Conservation (phyloP, 176 grass and related monocot species). For the Lolium perenne region DNA sequence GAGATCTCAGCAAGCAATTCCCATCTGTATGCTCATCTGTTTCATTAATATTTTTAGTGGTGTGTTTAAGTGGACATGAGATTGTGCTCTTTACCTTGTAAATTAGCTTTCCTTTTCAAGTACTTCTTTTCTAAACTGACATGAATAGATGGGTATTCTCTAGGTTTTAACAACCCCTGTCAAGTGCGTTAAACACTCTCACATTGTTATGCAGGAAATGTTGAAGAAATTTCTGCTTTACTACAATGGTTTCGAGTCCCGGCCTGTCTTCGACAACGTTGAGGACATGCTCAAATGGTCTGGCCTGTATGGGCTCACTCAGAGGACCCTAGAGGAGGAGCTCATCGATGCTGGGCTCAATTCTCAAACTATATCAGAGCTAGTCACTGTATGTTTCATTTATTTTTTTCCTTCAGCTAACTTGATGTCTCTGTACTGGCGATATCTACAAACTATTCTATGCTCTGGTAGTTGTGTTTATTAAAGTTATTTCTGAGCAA, state of each 20-base stretch:
- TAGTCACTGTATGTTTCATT: constrained; percentile 66
- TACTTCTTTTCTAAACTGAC: not conserved
- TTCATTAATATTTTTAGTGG: not conserved
- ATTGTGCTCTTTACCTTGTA: not conserved
- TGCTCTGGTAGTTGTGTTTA: not conserved
- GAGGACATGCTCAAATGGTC: constrained; percentile 97
- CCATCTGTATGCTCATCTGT: not conserved
- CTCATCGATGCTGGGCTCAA: constrained; percentile 64
- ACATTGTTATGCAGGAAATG: constrained; percentile 52
- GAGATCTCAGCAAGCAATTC: not conserved
- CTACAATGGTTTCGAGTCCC: constrained; percentile 65
- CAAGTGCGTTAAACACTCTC: not conserved
- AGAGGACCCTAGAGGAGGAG: constrained; percentile 74
- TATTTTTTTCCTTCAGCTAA: not conserved
- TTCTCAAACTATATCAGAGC: constrained; percentile 67
- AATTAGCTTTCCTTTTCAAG: not conserved
- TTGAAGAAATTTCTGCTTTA: constrained; percentile 73
- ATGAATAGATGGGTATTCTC: not conserved
- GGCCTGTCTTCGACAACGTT: constrained; percentile 73
- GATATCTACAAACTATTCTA: not conserved
- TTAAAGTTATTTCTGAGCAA: not conserved
- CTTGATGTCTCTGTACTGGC: constrained; percentile 4
- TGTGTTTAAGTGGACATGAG: not conserved
- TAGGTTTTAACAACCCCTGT: not conserved
- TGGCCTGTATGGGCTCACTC: constrained; percentile 65